Percentiles rank a stretch among this genome's conserved stretches.
phyloP scores from a whole-genome alignment of 225 moss, liverwort and hornwort species.

The Straminergon stramineum region DNA sequence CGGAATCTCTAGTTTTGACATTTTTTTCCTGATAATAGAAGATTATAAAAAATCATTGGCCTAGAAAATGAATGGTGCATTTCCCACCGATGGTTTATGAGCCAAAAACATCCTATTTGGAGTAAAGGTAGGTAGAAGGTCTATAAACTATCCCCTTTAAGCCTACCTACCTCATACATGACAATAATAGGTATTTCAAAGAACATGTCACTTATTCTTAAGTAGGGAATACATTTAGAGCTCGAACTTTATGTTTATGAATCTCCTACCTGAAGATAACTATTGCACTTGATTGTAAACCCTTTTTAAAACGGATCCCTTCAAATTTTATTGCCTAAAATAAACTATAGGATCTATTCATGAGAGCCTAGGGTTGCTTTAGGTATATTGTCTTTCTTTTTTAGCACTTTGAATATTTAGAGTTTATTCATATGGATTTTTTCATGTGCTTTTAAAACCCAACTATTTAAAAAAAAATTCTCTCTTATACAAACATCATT shows the following conservation, averaged over 20 bases:
- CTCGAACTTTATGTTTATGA: rapidly evolving
- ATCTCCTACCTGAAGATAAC: background rate
- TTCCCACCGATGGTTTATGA: rapidly evolving
- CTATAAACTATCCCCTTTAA: rapidly evolving
- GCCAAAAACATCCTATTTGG: background rate
- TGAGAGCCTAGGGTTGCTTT: background rate
- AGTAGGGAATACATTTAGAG: too few species aligned
- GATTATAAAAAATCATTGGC: rapidly evolving
- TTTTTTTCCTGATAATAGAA: rapidly evolving
- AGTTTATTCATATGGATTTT: background rate
- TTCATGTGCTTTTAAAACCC: background rate
- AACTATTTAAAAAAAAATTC: background rate
- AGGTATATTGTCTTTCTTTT: background rate
- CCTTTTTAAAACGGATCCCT: background rate
- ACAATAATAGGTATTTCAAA: background rate
- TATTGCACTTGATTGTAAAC: rapidly evolving
- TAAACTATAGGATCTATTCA: rapidly evolving
- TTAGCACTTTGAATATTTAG: background rate
- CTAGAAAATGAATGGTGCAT: rapidly evolving
- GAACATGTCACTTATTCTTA: background rate
- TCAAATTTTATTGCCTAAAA: background rate
- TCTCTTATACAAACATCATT: background rate
- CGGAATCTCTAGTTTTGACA: rapidly evolving
- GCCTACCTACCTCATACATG: background rate
- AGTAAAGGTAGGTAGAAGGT: background rate